Percentiles rank a stretch among this genome's conserved stretches.
Evolutionary conservation across 768 basidiomycete species (phyloP).

Genomic region (Mycena galopus): DNA sequence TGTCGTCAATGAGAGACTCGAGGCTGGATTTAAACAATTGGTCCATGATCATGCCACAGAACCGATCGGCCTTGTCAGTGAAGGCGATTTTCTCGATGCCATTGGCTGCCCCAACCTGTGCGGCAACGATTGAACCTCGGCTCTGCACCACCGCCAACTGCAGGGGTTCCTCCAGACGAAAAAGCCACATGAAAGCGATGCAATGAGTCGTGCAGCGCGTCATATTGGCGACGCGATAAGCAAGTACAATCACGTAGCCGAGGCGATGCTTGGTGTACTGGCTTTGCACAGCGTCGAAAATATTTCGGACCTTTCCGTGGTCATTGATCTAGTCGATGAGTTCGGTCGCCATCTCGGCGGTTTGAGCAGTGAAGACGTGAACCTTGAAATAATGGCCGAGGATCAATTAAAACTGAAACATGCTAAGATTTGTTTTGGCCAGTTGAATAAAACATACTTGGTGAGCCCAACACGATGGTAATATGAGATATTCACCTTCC

Average conservation of each 20-base stretch:
- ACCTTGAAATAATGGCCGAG: background rate
- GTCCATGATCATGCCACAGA: background rate
- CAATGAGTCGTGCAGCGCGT: background rate
- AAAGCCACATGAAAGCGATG: background rate
- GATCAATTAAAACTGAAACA: background rate
- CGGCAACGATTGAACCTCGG: conserved; percentile 4
- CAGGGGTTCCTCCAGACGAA: background rate
- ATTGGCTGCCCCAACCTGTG: conserved; percentile 27
- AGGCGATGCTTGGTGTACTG: background rate
- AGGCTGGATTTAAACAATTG: too few species aligned
- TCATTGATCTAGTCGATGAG: background rate
- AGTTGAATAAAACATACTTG: background rate
- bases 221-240: background rate
- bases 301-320: background rate
- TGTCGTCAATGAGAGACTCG: background rate
- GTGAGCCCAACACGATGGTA: background rate
- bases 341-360: background rate
- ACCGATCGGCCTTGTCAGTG: too few species aligned
- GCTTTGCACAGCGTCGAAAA: background rate
- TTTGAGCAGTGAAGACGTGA: background rate
- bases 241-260: background rate
- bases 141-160: conserved; percentile 3
- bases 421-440: too few species aligned
- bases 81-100: too few species aligned
- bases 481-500: background rate